A percentile compares a stretch with the other conserved stretches of the same genome.
Conservation (phyloP, 768 basidiomycete species). For the Pisolithus microcarpus region DNA sequence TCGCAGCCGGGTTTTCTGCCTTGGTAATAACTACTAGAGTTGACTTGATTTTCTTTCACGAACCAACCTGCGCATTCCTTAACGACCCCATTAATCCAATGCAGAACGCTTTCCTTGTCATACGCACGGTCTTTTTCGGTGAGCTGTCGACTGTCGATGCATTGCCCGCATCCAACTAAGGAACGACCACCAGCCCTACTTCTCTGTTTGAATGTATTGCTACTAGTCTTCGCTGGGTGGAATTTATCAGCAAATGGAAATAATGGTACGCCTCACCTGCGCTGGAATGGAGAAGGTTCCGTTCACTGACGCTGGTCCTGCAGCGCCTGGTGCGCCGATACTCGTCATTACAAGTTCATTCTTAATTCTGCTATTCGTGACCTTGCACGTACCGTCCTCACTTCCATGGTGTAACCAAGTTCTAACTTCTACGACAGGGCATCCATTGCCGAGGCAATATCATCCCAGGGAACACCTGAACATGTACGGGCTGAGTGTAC, state of each 20-base stretch:
- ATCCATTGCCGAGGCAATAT: constrained; percentile 30
- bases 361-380: constrained; percentile 23
- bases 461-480: constrained; percentile 32
- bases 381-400: constrained; percentile 23
- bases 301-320: constrained; percentile 1
- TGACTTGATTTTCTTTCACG: constrained; percentile 8
- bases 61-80: constrained; percentile 3
- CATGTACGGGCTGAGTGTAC: constrained; percentile 45
- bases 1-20: neutral
- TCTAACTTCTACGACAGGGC: constrained; percentile 12
- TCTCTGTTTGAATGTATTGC: constrained; percentile 43
- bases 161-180: too few relatives aligned
- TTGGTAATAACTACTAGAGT: too few relatives aligned
- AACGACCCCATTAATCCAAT: constrained; percentile 19
- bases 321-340: constrained; percentile 42
- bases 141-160: constrained; percentile 14
- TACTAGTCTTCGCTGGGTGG: constrained; percentile 53
- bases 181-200: constrained; percentile 29
- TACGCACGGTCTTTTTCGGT: constrained; percentile 56
- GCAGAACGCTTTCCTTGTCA: constrained; percentile 48
- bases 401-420: neutral
- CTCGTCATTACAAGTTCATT: constrained; percentile 45
- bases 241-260: constrained; percentile 37
- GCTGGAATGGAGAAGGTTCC: neutral
- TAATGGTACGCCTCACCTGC: constrained; percentile 31